phyloP scores from a whole-genome alignment of 352 stramenopile species.

The Albugo laibachii region DNA sequence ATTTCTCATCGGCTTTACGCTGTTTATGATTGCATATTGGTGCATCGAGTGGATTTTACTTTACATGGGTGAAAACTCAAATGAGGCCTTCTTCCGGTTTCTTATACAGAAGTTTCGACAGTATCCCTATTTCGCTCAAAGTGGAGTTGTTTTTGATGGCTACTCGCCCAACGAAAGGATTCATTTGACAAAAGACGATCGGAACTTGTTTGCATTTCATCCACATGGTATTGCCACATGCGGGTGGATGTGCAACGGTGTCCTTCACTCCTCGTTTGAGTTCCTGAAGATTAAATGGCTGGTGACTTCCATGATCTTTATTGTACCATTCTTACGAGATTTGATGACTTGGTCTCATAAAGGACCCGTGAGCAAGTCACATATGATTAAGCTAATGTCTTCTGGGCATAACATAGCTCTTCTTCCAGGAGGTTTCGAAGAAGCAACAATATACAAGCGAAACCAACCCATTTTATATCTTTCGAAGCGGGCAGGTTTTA shows the following conservation, averaged over 20 bases:
- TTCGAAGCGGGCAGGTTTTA: slow-evolving; percentile 82
- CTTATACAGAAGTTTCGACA: neutral
- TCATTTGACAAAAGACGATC: slow-evolving; percentile 9
- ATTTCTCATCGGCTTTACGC: too few relatives aligned
- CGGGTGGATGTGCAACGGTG: slow-evolving; percentile 33
- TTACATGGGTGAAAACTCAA: too few relatives aligned
- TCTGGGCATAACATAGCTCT: slow-evolving; percentile 48
- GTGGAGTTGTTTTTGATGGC: neutral
- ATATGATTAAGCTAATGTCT: slow-evolving; percentile 29
- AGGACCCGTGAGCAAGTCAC: slow-evolving; percentile 21
- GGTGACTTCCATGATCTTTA: slow-evolving; percentile 42
- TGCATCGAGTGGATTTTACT: too few relatives aligned
- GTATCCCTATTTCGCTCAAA: neutral
- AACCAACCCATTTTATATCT: slow-evolving; percentile 81
- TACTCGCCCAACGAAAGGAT: too few relatives aligned
- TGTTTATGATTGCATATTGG: too few relatives aligned
- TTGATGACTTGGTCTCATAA: slow-evolving; percentile 54
- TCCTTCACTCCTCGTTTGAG: slow-evolving; percentile 24
- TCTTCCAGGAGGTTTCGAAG: slow-evolving; percentile 86
- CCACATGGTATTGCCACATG: slow-evolving; percentile 40
- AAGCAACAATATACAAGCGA: slow-evolving; percentile 75
- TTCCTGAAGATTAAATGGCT: slow-evolving; percentile 34
- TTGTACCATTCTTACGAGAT: slow-evolving; percentile 41
- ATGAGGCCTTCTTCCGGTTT: too few relatives aligned
- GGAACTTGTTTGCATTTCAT: slow-evolving; percentile 34